Evolutionary conservation across 768 basidiomycete species (phyloP).

Genomic region (Podaxis sp.): DNA sequence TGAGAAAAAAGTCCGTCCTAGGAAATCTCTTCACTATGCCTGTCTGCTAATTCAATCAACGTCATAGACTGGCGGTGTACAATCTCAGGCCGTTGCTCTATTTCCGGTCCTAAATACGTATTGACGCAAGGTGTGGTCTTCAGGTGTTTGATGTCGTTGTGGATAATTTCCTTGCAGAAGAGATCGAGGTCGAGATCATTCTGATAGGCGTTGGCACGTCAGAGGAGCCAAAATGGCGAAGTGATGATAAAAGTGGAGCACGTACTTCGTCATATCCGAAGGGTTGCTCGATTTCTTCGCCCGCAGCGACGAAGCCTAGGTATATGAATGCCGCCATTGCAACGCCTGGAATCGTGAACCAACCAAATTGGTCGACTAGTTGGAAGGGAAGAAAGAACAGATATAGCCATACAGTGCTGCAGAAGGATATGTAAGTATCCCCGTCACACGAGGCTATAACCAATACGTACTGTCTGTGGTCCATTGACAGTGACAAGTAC

Average conservation of each 20-base stretch:
- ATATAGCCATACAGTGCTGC: slow-evolving; percentile 68
- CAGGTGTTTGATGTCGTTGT: slow-evolving; percentile 55
- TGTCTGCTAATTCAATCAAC: slow-evolving; percentile 1
- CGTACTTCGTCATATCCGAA: slow-evolving; percentile 67
- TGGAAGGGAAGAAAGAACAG: slow-evolving; percentile 81
- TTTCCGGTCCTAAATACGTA: slow-evolving; percentile 37
- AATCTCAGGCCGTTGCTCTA: slow-evolving; percentile 3
- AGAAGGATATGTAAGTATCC: slow-evolving; percentile 1
- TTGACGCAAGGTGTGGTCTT: slow-evolving; percentile 52
- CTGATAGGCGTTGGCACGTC: slow-evolving; percentile 26
- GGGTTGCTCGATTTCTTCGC: slow-evolving; percentile 69
- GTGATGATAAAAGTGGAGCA: neutral
- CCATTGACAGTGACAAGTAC: neutral
- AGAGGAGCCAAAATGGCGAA: neutral
- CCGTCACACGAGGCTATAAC: neutral
- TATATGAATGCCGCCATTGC: slow-evolving; percentile 69
- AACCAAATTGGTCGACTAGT: slow-evolving; percentile 58
- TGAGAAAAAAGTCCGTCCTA: neutral
- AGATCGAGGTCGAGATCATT: slow-evolving; percentile 70
- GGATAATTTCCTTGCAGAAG: slow-evolving; percentile 58
- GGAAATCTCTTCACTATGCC: neutral
- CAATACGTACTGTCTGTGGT: slow-evolving; percentile 32
- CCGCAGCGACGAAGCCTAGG: slow-evolving; percentile 74
- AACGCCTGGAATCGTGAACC: slow-evolving; percentile 67
- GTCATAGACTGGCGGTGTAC: slow-evolving; percentile 15